A percentile compares a stretch with the other conserved stretches of the same genome.
These are phyloP conservation scores for Acanthamoeba royreba DNA, from an alignment of 208 protist species.

Conservation along the genomic window DNA sequence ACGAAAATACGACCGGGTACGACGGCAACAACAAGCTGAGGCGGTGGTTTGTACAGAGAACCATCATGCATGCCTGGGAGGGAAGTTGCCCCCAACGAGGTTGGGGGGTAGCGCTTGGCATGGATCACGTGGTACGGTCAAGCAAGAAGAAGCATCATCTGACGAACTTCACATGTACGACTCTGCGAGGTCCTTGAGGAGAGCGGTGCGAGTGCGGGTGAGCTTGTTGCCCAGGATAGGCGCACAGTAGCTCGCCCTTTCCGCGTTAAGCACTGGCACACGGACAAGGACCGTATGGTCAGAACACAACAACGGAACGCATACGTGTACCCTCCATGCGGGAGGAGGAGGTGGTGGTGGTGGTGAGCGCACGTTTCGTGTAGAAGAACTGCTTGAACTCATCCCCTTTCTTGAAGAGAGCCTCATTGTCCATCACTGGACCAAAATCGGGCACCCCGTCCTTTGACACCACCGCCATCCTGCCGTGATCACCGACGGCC, in stretches of 20 bases:
- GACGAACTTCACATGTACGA: constrained; percentile 46
- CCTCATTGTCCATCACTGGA: constrained; percentile 53
- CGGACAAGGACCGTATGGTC: too few relatives aligned
- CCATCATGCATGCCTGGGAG: too few relatives aligned
- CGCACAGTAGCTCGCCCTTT: constrained; percentile 60
- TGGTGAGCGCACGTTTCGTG: constrained; percentile 47
- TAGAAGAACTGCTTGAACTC: constrained; percentile 67
- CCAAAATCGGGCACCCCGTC: constrained; percentile 59
- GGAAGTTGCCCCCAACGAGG: too few relatives aligned
- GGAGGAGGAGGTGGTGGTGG: neutral
- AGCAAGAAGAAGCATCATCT: too few relatives aligned
- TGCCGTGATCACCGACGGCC: neutral
- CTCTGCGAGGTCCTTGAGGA: constrained; percentile 64
- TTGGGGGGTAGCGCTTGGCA: too few relatives aligned
- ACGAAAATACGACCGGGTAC: too few relatives aligned
- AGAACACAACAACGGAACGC: too few relatives aligned
- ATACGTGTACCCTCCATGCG: too few relatives aligned
- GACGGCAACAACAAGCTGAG: too few relatives aligned
- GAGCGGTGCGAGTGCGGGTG: constrained; percentile 56
- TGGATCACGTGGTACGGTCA: too few relatives aligned
- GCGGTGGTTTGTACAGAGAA: too few relatives aligned
- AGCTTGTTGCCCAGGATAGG: constrained; percentile 65
- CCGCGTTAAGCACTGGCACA: constrained; percentile 64
- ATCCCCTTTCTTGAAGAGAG: constrained; percentile 59
- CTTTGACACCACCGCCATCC: constrained; percentile 57